Percentiles rank a stretch among this genome's conserved stretches.
Conservation (phyloP, 2,329 filamentous ascomycete species). For the Epicoccum nigrum region DNA sequence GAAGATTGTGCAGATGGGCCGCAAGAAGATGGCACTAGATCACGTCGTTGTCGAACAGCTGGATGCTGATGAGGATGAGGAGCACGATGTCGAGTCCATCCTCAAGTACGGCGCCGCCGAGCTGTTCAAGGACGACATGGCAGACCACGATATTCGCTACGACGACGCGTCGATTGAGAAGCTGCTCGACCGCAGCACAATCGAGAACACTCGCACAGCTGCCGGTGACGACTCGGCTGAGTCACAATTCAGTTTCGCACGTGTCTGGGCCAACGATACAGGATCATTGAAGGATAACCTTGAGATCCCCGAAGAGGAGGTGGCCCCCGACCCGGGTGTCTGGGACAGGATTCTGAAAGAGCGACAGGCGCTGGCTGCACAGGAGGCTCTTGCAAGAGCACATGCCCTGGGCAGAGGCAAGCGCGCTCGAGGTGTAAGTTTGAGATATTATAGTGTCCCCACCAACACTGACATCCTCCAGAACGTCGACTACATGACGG, state of each 20-base stretch:
- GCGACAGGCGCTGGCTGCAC: conserved; percentile 78
- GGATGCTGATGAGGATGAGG: conserved; percentile 79
- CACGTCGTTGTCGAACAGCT: conserved; percentile 93
- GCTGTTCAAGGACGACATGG: conserved; percentile 77
- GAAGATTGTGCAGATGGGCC: conserved; percentile 93
- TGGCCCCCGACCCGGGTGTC: conserved; percentile 68
- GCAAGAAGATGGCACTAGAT: conserved; percentile 94
- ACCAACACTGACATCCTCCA: conserved; percentile 23
- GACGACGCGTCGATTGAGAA: conserved; percentile 84
- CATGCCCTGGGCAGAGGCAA: conserved; percentile 87
- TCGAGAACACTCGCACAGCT: conserved; percentile 68
- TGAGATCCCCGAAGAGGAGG: conserved; percentile 60
- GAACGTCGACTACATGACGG: conserved; percentile 56
- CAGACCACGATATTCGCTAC: conserved; percentile 77
- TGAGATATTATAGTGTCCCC: not conserved
- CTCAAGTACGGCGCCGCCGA: conserved; percentile 86
- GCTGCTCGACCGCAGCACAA: conserved; percentile 83
- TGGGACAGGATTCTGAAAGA: conserved; percentile 92
- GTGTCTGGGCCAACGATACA: conserved; percentile 88
- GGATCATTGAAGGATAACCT: conserved; percentile 69
- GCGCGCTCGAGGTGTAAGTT: conserved; percentile 66
- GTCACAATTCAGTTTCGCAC: conserved; percentile 85
- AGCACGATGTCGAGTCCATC: conserved; percentile 83
- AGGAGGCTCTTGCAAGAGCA: conserved; percentile 68
- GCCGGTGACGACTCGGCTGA: conserved; percentile 70